Evolutionary conservation across 805 yeast genomes (phyloP), one percentile per base, ranked within the genome.

Genomic region (Candida maesae): DNA sequence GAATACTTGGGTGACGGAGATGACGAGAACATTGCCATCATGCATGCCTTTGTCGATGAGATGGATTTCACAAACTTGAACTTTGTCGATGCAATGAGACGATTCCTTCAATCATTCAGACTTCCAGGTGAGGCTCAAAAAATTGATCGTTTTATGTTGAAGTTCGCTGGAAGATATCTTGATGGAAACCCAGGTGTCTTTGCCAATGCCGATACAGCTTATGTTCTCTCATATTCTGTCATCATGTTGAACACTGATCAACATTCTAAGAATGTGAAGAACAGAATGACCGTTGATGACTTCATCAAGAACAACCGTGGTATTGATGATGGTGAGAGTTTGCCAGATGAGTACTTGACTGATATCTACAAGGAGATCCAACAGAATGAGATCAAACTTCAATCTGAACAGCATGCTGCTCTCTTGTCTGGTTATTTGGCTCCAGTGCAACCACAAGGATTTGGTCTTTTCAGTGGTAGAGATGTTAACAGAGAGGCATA

Each of bases 81-180:
- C 1, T 89, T 93, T 58, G 89, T 90, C 13, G 95, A 83, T 51
- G 95, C 98, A 0, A 68, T 93, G 67, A 76, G 99, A 51, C 69
- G 66, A 13, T 88, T 88, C 56, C 71, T 93, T 44, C 99, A 95
- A 58, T 73, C 79, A 35, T 95, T 93, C 66, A 74, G 99, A 60
- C 73, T 93, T 45, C 99, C 99, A 2, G 99, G 99, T 37, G 99
- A 93, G 65, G 90, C 96, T 5, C 99, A 93, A 66, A 91, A 93
- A 58, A 91, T 93, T 59, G 99, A 93, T 69, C 75, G 99, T 53
- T 88, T 81, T 59, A 87, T 95, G 96, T 76, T 93, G 60, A 91
- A 93, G 58, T 95, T 95, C 68, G 99, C 99, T 5, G 95, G 88
- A 63, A 74, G 95, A 51, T 93, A 81, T 58, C 81, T 81, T 17